phyloP scores from a whole-genome alignment of 371 early-diverging fungal genomes.

The Mucor saturninus region DNA sequence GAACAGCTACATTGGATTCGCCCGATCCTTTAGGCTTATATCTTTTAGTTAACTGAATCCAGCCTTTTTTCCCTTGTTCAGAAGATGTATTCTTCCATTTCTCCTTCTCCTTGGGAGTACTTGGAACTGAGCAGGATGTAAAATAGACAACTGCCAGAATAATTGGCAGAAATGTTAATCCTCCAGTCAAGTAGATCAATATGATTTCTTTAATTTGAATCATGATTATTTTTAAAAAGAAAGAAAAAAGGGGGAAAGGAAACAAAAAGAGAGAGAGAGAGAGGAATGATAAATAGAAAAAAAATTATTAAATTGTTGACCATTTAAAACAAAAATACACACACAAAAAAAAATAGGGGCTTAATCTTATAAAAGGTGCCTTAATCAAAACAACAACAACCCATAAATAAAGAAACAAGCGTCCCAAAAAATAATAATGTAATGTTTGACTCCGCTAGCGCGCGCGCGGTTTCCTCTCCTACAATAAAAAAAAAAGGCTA shows the following conservation, averaged over 20 bases:
- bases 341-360: background rate
- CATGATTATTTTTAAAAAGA: slow-evolving; percentile 8
- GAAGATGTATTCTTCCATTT: background rate
- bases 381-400: background rate
- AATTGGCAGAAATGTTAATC: slow-evolving; percentile 40
- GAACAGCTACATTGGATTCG: slow-evolving; percentile 15
- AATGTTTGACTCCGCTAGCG: no score
- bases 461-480: no score
- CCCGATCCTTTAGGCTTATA: slow-evolving; percentile 19
- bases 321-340: background rate
- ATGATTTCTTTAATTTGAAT: slow-evolving; percentile 23
- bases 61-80: slow-evolving; percentile 39
- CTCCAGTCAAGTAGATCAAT: slow-evolving; percentile 37
- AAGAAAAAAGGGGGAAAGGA: slow-evolving; percentile 1
- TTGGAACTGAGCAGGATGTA: background rate
- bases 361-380: background rate
- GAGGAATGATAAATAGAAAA: slow-evolving; percentile 6
- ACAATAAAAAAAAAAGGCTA: no score
- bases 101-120: background rate
- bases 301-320: slow-evolving; percentile 8
- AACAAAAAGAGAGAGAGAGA: slow-evolving; percentile 7
- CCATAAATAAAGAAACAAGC: background rate
- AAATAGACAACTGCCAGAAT: slow-evolving; percentile 21
- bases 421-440: no score
- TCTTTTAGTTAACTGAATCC: slow-evolving; percentile 39